Evolutionary conservation across 306 rosid species (phyloP), one percentile per base, ranked within the genome.

Genomic region (Castanospermum australe): DNA sequence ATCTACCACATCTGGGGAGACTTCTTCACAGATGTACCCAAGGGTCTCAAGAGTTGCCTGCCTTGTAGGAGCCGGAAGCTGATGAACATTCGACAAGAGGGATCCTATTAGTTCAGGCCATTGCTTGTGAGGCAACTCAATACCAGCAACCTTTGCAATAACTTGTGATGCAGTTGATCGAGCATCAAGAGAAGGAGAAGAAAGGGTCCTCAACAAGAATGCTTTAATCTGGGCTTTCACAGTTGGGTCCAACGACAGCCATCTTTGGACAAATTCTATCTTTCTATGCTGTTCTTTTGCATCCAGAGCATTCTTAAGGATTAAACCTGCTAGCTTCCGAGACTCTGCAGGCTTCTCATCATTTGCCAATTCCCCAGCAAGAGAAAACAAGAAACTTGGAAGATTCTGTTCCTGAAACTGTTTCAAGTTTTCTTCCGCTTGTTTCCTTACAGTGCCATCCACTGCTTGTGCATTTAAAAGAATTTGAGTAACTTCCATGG

Each of bases 1-100:
- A 5, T 89, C 97, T 52, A 92, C 84, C 75, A 73, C 87, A 57
- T 90, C 94, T 0, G 96, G 88, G 39, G 96, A 94, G 9, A 94
- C 94, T 89, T 94, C 97, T 84, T 94, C 97, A 25, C 98, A 94
- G 38, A 94, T 84, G 86, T 94, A 94, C 57, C 98, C 98, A 85
- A 94, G 96, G 59, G 97, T 89, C 83, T 94, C 98, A 62, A 94
- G 95, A 35, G 96, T 92, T 48, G 98, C 94, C 81, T 94, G 98
- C 79, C 87, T 92, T 3, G 95, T 86, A 70, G 86, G 90, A 33
- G 91, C 85, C 6, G 96, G 92, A 81, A 89, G 94, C 77, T 92
- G 98, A 55, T 88, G 92, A 71, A 80, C 83, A 75, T 87, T 94
- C 10, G 94, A 85, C 88, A 94, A 79, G 25, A 94, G 88, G 5